Conservation (phyloP, 1,139 yeast species). For the Groenewaldozyma sp. region DNA sequence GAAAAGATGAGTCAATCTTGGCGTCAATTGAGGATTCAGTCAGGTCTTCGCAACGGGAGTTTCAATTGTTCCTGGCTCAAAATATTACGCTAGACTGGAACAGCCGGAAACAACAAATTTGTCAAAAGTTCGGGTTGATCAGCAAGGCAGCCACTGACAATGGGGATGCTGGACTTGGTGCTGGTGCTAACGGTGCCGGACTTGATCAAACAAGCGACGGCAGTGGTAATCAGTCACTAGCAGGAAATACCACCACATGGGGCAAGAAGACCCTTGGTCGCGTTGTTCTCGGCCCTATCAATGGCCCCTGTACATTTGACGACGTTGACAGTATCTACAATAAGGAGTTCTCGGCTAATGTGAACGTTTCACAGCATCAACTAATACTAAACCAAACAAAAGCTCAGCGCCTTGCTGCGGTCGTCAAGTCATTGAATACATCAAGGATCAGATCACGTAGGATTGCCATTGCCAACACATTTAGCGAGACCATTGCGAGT, state of each 20-base stretch:
- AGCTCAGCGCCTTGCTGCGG: constrained; percentile 54
- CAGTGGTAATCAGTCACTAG: background rate
- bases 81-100: constrained; percentile 81
- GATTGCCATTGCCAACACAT: constrained; percentile 44
- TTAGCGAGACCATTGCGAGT: constrained; percentile 38
- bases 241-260: constrained; percentile 20
- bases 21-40: constrained; percentile 79
- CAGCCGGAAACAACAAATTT: constrained; percentile 59
- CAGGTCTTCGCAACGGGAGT: constrained; percentile 67
- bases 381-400: constrained; percentile 16
- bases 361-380: constrained; percentile 10
- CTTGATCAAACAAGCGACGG: constrained; percentile 5
- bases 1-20: constrained; percentile 75
- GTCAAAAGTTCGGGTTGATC: constrained; percentile 53
- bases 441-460: constrained; percentile 45
- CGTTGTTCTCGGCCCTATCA: constrained; percentile 29
- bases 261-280: constrained; percentile 29
- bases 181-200: background rate
- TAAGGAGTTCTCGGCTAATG: constrained; percentile 7
- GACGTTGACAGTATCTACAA: constrained; percentile 21
- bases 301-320: constrained; percentile 25
- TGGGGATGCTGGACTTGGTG: background rate
- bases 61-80: constrained; percentile 65
- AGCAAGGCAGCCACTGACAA: constrained; percentile 4
- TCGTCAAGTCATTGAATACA: constrained; percentile 61